Percentiles rank a stretch among this genome's conserved stretches.
These are phyloP conservation scores for Cercospora zeae-maydis DNA, from an alignment of 2,329 filamentous ascomycete species.

Conservation along the genomic window DNA sequence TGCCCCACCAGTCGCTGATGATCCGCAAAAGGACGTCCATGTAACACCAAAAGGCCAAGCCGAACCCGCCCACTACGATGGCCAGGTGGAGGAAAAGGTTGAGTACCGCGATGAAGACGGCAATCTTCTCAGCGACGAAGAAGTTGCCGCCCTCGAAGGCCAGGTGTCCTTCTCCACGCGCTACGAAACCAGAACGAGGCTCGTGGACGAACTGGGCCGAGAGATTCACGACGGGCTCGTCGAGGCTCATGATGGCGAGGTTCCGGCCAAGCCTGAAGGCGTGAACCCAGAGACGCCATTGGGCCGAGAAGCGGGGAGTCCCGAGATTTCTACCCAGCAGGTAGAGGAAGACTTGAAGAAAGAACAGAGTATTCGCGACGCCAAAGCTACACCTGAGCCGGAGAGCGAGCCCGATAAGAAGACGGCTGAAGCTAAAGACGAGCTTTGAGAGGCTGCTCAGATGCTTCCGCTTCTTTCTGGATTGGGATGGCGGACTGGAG, in stretches of 20 bases:
- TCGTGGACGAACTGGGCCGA: constrained; percentile 76
- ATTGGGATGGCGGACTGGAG: background rate
- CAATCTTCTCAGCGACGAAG: constrained; percentile 77
- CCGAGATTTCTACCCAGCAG: constrained; percentile 38
- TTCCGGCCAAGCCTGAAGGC: constrained; percentile 22
- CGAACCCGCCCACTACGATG: constrained; percentile 23
- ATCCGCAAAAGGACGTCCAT: constrained; percentile 36
- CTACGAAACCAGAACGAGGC: constrained; percentile 88
- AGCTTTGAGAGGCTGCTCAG: constrained; percentile 18
- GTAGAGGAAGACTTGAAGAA: constrained; percentile 43
- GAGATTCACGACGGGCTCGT: constrained; percentile 58
- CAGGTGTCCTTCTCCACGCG: constrained; percentile 94
- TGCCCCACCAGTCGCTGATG: constrained; percentile 37
- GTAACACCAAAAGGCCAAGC: constrained; percentile 36
- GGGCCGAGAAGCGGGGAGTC: constrained; percentile 38
- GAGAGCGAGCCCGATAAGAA: constrained; percentile 22
- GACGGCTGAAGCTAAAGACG: constrained; percentile 22
- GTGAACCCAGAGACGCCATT: constrained; percentile 53
- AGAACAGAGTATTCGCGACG: constrained; percentile 43
- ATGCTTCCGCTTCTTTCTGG: background rate
- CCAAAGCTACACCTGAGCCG: constrained; percentile 27
- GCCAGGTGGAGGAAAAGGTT: constrained; percentile 66
- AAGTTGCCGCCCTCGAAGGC: constrained; percentile 79
- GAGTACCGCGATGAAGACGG: constrained; percentile 95
- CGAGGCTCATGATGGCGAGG: constrained; percentile 45